Percentiles rank a stretch among this genome's conserved stretches.
Conservation (phyloP, 495 filamentous ascomycete genomes). For the Hypoxylon intermedium region DNA sequence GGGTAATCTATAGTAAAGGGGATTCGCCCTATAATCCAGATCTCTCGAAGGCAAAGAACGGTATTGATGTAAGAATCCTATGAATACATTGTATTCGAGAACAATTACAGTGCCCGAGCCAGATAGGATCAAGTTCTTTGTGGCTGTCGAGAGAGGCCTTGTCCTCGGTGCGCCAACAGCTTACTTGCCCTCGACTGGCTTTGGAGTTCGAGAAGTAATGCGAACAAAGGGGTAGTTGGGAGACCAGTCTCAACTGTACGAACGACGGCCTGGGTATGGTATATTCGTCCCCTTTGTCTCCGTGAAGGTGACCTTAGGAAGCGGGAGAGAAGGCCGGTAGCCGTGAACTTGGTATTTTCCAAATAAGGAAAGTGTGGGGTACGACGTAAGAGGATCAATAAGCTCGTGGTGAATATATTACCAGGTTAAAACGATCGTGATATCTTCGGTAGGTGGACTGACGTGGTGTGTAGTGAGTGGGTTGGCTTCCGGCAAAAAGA, state of each 20-base stretch:
- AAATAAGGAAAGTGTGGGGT: slow-evolving; percentile 28
- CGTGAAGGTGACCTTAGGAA: slow-evolving; percentile 10
- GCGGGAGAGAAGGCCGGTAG: slow-evolving; percentile 17
- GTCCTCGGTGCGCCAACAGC: slow-evolving; percentile 13
- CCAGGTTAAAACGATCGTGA: slow-evolving; percentile 17
- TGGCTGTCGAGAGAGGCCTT: slow-evolving; percentile 8
- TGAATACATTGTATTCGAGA: slow-evolving; percentile 40
- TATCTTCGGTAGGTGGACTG: slow-evolving; percentile 24
- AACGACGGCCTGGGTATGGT: not conserved
- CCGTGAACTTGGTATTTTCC: slow-evolving; percentile 30
- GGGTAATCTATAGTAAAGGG: slow-evolving; percentile 31
- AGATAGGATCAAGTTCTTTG: slow-evolving; percentile 28
- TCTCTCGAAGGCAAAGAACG: slow-evolving; percentile 33
- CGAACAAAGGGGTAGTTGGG: slow-evolving; percentile 22
- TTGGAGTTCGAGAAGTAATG: not conserved
- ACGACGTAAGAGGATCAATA: slow-evolving; percentile 9
- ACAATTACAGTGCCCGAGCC: slow-evolving; percentile 20
- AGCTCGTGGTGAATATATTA: slow-evolving; percentile 28
- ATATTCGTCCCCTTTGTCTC: slow-evolving; percentile 21
- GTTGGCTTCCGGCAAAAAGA: slow-evolving; percentile 26
- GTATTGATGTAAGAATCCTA: slow-evolving; percentile 26
- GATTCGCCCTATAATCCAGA: slow-evolving; percentile 31
- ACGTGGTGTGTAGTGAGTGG: slow-evolving; percentile 15
- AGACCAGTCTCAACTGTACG: not conserved
- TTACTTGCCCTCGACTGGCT: not conserved